These are phyloP conservation scores for Ananas comosus DNA, from an alignment of 176 grass and related monocot genomes.

Conservation along the genomic window DNA sequence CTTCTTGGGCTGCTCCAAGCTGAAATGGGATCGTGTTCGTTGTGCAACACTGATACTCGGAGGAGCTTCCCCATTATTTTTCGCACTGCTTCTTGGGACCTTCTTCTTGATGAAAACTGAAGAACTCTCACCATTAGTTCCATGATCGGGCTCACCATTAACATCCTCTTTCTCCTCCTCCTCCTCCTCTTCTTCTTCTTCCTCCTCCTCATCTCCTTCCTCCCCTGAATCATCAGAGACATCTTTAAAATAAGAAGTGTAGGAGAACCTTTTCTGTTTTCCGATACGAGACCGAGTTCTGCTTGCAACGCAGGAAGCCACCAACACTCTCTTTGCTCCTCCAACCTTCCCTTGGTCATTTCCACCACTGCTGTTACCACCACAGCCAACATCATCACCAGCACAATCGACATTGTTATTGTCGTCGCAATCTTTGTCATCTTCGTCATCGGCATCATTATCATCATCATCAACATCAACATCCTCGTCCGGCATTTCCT, in stretches of 20 bases:
- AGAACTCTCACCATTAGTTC: constrained; percentile 11
- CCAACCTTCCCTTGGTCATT: neutral
- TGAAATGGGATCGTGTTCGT: constrained; percentile 32
- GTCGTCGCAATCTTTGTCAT: neutral
- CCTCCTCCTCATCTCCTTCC: constrained; percentile 38
- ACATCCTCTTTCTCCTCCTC: constrained; percentile 32
- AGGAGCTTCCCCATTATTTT: constrained; percentile 13
- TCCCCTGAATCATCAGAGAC: constrained; percentile 62
- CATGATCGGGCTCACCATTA: constrained; percentile 5
- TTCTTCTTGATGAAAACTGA: constrained; percentile 15
- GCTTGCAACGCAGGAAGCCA: constrained; percentile 60
- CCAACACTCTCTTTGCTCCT: constrained; percentile 19
- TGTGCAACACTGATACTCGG: constrained; percentile 12
- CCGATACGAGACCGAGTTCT: constrained; percentile 51
- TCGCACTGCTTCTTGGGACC: constrained; percentile 23
- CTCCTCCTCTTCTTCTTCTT: constrained; percentile 25
- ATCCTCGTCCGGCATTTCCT: neutral
- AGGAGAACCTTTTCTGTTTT: constrained; percentile 51
- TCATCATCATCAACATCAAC: constrained; percentile 34
- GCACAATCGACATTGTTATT: constrained; percentile 18
- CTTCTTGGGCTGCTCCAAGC: constrained; percentile 38
- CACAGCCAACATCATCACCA: constrained; percentile 29
- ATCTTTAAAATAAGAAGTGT: constrained; percentile 52
- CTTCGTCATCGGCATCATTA: constrained; percentile 17
- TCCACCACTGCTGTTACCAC: constrained; percentile 8